Percentiles rank a stretch among this genome's conserved stretches.
Conservation (phyloP, 75 land plant genomes). For the Selaginella moellendorffii region DNA sequence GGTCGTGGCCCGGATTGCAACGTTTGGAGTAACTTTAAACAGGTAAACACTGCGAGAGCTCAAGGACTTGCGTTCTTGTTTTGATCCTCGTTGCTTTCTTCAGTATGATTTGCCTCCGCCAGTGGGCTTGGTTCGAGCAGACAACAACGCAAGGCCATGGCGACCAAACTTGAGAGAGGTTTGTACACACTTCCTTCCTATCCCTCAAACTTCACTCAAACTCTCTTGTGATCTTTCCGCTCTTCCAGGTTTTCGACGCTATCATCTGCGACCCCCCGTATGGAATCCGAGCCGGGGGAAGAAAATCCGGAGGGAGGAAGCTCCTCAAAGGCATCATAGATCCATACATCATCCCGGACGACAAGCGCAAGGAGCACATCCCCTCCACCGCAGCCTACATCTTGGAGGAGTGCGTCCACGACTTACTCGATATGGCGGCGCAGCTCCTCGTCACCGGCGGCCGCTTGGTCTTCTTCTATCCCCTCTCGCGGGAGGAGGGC, state of each 20-base stretch:
- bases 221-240: no score
- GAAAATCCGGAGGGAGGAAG: slow-evolving; percentile 93
- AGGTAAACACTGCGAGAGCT: no score
- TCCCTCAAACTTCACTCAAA: no score
- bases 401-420: slow-evolving; percentile 83
- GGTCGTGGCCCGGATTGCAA: slow-evolving; percentile 94
- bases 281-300: slow-evolving; percentile 97
- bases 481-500: slow-evolving; percentile 44
- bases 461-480: slow-evolving; percentile 86
- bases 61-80: neutral
- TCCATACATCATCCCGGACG: slow-evolving; percentile 89
- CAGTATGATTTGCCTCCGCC: slow-evolving; percentile 80
- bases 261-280: slow-evolving; percentile 98
- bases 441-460: slow-evolving; percentile 76
- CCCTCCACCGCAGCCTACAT: slow-evolving; percentile 92
- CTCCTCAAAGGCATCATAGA: slow-evolving; percentile 53
- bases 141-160: slow-evolving; percentile 95
- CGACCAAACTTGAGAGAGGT: slow-evolving; percentile 73
- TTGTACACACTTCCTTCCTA: no score
- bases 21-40: slow-evolving; percentile 94
- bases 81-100: slow-evolving; percentile 13
- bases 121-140: slow-evolving; percentile 64
- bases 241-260: slow-evolving; percentile 68
- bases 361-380: slow-evolving; percentile 73
- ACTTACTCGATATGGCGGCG: slow-evolving; percentile 82